These are phyloP conservation scores for Curvularia verruculosa DNA, from an alignment of 2,329 filamentous ascomycete genomes.

Conservation along the genomic window DNA sequence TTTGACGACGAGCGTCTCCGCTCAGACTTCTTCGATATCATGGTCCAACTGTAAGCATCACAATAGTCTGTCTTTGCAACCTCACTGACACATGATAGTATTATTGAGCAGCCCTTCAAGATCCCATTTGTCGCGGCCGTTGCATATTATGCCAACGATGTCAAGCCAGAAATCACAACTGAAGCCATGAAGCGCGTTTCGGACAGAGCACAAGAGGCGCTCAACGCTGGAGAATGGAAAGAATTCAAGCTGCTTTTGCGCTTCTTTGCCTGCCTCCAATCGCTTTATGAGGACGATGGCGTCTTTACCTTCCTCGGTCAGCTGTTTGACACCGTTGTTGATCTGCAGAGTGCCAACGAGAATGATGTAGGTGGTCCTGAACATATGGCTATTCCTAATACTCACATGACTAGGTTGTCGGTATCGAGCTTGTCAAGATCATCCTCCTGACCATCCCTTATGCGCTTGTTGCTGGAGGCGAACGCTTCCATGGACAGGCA, in stretches of 20 bases:
- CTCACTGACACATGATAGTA: conserved; percentile 49
- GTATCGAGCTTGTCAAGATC: conserved; percentile 90
- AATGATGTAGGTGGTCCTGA: conserved; percentile 74
- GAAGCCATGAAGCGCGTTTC: conserved; percentile 71
- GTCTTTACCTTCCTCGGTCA: conserved; percentile 85
- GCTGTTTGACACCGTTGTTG: conserved; percentile 88
- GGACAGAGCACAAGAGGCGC: conserved; percentile 67
- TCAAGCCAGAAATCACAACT: conserved; percentile 75
- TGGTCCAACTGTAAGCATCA: conserved; percentile 69
- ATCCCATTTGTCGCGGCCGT: conserved; percentile 92
- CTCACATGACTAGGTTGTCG: conserved; percentile 57
- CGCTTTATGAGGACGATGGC: conserved; percentile 80
- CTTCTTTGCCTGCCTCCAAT: conserved; percentile 85
- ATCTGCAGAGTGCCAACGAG: conserved; percentile 88
- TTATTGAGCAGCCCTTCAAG: conserved; percentile 92
- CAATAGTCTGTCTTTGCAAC: neutral
- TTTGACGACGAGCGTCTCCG: conserved; percentile 77
- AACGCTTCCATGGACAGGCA: conserved; percentile 66
- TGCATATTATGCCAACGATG: conserved; percentile 76
- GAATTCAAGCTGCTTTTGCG: conserved; percentile 89
- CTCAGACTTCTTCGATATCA: conserved; percentile 72
- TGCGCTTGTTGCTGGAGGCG: conserved; percentile 60
- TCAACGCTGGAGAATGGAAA: conserved; percentile 81
- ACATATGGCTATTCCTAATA: conserved; percentile 6
- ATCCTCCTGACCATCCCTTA: conserved; percentile 95